phyloP scores from a whole-genome alignment of 345 rosid genomes.

The Eucalyptus erythrocorys region DNA sequence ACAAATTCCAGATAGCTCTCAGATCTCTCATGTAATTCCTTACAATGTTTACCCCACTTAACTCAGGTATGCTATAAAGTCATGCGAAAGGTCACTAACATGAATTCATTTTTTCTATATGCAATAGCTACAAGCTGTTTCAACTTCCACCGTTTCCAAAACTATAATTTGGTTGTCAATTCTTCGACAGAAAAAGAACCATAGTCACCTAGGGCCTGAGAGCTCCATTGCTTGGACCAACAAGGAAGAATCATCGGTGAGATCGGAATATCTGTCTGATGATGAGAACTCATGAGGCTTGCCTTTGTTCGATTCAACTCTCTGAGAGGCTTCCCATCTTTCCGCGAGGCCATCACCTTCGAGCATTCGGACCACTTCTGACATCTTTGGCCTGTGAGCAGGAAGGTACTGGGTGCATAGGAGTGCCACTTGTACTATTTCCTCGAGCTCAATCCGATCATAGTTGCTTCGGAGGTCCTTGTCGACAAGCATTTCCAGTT shows the following conservation, averaged over 20 bases:
- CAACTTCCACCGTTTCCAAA: background rate
- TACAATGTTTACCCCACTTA: background rate
- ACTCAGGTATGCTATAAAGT: background rate
- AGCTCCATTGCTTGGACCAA: constrained; percentile 98
- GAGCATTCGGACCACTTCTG: constrained; percentile 93
- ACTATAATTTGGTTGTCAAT: background rate
- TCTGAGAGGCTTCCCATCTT: constrained; percentile 98
- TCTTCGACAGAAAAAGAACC: background rate
- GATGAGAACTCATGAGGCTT: constrained; percentile 72
- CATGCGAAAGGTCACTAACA: background rate
- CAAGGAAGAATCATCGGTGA: constrained; percentile 87
- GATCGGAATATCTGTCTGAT: constrained; percentile 88
- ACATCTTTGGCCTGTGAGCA: constrained; percentile 87
- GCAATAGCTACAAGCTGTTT: background rate
- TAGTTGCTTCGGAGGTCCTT: constrained; percentile 72
- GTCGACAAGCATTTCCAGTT: constrained; percentile 77
- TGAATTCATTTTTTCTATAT: background rate
- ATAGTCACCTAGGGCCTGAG: constrained; percentile 83
- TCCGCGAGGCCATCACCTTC: constrained; percentile 99
- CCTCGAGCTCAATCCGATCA: constrained; percentile 88
- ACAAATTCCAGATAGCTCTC: background rate
- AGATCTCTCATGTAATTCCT: background rate
- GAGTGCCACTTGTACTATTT: constrained; percentile 87
- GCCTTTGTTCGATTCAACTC: constrained; percentile 45
- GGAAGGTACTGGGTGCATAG: constrained; percentile 89